Percentiles rank a stretch among this genome's conserved stretches.
These are phyloP conservation scores for Claviceps cyperi DNA, from an alignment of 2,329 filamentous ascomycete genomes.

Conservation along the genomic window DNA sequence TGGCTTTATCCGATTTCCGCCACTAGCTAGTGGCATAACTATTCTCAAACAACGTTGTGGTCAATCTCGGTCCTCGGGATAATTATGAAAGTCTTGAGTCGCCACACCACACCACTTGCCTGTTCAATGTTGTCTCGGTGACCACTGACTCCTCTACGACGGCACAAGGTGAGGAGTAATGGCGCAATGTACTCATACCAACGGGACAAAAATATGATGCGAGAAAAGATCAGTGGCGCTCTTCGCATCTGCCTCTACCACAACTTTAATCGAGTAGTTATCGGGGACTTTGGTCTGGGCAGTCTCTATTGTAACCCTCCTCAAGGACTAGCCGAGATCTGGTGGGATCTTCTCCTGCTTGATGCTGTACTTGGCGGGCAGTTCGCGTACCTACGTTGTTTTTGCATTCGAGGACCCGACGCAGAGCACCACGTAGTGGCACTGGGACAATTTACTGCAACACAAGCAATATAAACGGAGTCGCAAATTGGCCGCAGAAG, in stretches of 20 bases:
- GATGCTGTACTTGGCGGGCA: constrained; percentile 48
- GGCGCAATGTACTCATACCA: constrained; percentile 58
- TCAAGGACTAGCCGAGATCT: constrained; percentile 48
- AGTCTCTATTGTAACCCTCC: constrained; percentile 51
- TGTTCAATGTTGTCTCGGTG: constrained; percentile 62
- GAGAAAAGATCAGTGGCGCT: constrained; percentile 56
- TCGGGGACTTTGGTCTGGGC: constrained; percentile 51
- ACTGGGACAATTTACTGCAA: constrained; percentile 40
- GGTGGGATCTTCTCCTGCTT: constrained; percentile 49
- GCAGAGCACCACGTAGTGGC: constrained; percentile 38
- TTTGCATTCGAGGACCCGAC: constrained; percentile 48
- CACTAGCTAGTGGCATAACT: constrained; percentile 55
- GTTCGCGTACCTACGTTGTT: constrained; percentile 43
- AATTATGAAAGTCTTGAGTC: constrained; percentile 41
- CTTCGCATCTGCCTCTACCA: constrained; percentile 54
- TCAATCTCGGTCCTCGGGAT: constrained; percentile 57
- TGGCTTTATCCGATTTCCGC: constrained; percentile 58
- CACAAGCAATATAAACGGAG: constrained; percentile 27
- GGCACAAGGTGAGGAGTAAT: constrained; percentile 56
- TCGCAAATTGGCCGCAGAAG: constrained; percentile 15
- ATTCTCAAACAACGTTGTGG: constrained; percentile 54
- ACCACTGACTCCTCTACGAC: constrained; percentile 55
- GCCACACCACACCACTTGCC: constrained; percentile 48
- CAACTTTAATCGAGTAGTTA: constrained; percentile 40
- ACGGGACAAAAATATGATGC: constrained; percentile 56